These are phyloP conservation scores for Tephrocybe sp. DNA, from an alignment of 768 basidiomycete species.

Conservation along the genomic window DNA sequence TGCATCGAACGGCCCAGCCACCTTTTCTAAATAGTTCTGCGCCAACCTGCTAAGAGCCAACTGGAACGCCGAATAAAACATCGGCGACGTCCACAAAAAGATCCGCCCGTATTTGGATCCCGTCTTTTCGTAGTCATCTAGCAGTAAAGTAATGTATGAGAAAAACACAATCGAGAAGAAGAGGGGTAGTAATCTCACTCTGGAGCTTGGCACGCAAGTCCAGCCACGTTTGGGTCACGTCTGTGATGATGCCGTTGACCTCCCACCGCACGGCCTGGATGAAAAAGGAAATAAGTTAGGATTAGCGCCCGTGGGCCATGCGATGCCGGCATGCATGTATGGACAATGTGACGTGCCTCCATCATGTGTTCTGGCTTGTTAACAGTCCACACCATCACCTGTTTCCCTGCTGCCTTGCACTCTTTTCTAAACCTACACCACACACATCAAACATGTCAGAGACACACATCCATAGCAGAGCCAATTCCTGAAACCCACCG, in stretches of 20 bases:
- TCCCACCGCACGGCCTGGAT: constrained; percentile 75
- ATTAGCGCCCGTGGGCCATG: neutral
- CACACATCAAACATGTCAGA: no score
- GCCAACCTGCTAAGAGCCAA: constrained; percentile 22
- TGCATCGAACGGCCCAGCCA: constrained; percentile 53
- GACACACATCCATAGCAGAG: neutral
- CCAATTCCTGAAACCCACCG: constrained; percentile 41
- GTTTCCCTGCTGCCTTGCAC: constrained; percentile 77
- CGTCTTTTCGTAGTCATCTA: constrained; percentile 68
- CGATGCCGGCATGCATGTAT: neutral
- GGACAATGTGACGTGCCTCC: constrained; percentile 51
- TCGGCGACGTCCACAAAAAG: constrained; percentile 72
- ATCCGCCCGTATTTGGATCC: constrained; percentile 58
- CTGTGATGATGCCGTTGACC: constrained; percentile 76
- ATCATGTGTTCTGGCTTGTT: constrained; percentile 88
- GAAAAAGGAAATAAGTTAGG: neutral
- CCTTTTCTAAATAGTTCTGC: constrained; percentile 39
- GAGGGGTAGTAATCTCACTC: constrained; percentile 34
- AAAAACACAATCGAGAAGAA: no score
- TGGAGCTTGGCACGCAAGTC: constrained; percentile 56
- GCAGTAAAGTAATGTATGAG: neutral
- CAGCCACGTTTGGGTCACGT: constrained; percentile 67
- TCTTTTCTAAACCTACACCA: constrained; percentile 69
- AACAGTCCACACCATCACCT: constrained; percentile 94
- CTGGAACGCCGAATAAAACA: constrained; percentile 55